Percentiles rank a stretch among this genome's conserved stretches.
phyloP scores from a whole-genome alignment of 2,329 filamentous ascomycete species.

The Pseudopithomyces chartarum region DNA sequence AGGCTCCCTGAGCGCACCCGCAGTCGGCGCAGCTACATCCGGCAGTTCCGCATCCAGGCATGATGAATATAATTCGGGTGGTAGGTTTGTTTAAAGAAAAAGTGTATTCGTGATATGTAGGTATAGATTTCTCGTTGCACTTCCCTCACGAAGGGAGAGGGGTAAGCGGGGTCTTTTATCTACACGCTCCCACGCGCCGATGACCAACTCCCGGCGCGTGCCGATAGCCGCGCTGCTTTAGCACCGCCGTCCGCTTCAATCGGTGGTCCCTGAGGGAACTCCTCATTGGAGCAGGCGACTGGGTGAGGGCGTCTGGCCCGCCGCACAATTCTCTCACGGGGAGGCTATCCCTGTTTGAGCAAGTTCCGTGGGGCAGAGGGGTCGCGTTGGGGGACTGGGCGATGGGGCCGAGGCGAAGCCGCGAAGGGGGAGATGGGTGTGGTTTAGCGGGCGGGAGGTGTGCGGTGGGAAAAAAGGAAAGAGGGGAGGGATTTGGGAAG shows the following conservation, averaged over 20 bases:
- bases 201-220: not conserved
- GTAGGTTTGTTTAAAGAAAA: not conserved
- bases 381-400: not conserved
- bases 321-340: slow-evolving; percentile 12
- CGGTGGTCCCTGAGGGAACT: no score
- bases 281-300: not conserved
- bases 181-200: not conserved
- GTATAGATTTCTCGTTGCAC: not conserved
- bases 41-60: slow-evolving; percentile 37
- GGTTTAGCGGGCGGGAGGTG: no score
- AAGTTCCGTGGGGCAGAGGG: not conserved
- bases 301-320: not conserved
- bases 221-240: not conserved
- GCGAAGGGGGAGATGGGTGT: no score
- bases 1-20: slow-evolving; percentile 33
- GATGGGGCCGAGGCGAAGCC: no score
- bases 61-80: slow-evolving; percentile 16
- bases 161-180: slow-evolving; percentile 15
- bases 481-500: not conserved
- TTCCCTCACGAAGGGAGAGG: not conserved
- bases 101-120: not conserved
- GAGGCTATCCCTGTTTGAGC: not conserved
- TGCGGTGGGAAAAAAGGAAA: not conserved
- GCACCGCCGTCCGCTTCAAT: not conserved
- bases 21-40: slow-evolving; percentile 36